Evolutionary conservation across 2,329 filamentous ascomycete species (phyloP).

Genomic region (Ascochyta pisi): DNA sequence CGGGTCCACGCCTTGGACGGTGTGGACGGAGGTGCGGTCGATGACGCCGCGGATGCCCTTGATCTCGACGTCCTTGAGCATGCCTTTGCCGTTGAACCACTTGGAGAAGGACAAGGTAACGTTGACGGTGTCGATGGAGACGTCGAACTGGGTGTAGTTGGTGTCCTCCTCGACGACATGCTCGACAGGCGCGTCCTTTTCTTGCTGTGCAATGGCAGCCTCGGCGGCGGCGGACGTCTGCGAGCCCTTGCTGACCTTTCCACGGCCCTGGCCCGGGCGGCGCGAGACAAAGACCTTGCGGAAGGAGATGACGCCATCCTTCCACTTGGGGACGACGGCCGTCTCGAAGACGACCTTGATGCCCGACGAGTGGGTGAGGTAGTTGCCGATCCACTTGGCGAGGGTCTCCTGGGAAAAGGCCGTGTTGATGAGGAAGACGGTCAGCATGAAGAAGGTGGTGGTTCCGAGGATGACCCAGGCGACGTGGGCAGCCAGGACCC

Average conservation of each 20-base stretch:
- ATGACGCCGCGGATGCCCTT: slow-evolving; percentile 92
- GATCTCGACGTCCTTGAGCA: slow-evolving; percentile 90
- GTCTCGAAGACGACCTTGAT: slow-evolving; percentile 96
- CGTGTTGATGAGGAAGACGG: slow-evolving; percentile 92
- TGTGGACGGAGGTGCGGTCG: slow-evolving; percentile 83
- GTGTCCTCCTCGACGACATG: slow-evolving; percentile 73
- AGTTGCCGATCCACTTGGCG: slow-evolving; percentile 92
- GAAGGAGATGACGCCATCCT: slow-evolving; percentile 92
- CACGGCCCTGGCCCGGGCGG: slow-evolving; percentile 79
- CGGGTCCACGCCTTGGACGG: slow-evolving; percentile 76
- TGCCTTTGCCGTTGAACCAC: slow-evolving; percentile 97
- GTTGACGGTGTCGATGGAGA: slow-evolving; percentile 93
- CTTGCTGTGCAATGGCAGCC: slow-evolving; percentile 68
- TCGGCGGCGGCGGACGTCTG: slow-evolving; percentile 83
- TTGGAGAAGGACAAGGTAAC: slow-evolving; percentile 97
- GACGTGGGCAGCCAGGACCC: slow-evolving; percentile 91
- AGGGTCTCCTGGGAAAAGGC: slow-evolving; percentile 97
- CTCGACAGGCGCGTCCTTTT: slow-evolving; percentile 43
- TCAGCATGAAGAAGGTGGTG: slow-evolving; percentile 92
- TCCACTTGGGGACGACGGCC: slow-evolving; percentile 96
- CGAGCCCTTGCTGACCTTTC: slow-evolving; percentile 91
- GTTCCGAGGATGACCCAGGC: slow-evolving; percentile 97
- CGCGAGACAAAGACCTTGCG: slow-evolving; percentile 95
- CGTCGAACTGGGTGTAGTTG: slow-evolving; percentile 97
- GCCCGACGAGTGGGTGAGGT: slow-evolving; percentile 90